These are phyloP conservation scores for Mycena galopus DNA, from an alignment of 768 basidiomycete genomes.

Conservation along the genomic window DNA sequence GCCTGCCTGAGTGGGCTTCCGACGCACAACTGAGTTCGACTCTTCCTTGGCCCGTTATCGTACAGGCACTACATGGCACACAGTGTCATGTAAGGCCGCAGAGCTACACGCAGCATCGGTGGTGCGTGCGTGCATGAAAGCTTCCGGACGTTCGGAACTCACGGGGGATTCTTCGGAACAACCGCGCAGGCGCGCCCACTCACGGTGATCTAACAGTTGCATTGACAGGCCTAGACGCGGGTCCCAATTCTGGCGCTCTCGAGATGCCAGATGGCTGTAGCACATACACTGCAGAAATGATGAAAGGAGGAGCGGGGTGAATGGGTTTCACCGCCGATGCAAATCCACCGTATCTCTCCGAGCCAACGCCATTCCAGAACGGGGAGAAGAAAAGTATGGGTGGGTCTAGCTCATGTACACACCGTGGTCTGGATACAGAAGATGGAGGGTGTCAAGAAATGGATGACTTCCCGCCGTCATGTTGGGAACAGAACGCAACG, in stretches of 20 bases:
- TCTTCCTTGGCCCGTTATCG: background rate
- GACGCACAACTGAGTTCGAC: background rate
- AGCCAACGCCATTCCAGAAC: background rate
- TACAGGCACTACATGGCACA: background rate
- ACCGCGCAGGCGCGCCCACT: background rate
- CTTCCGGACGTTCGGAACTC: background rate
- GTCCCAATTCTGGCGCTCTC: background rate
- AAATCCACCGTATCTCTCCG: slow-evolving; percentile 17
- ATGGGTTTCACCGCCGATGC: no score
- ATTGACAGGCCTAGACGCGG: background rate
- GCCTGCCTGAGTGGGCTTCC: background rate
- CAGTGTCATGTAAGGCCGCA: background rate
- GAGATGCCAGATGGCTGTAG: background rate
- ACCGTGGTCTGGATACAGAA: background rate
- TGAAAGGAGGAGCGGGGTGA: no score
- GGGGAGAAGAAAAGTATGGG: no score
- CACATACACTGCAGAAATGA: no score
- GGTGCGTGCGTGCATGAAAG: background rate
- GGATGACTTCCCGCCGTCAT: background rate
- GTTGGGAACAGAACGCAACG: background rate
- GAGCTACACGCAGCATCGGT: background rate
- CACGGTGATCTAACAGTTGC: background rate
- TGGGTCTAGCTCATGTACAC: background rate
- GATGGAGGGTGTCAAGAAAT: background rate
- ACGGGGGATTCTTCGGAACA: slow-evolving; percentile 28